Percentiles rank a stretch among this genome's conserved stretches.
Evolutionary conservation across 345 rosid species (phyloP).

Genomic region (Sonneratia alba): DNA sequence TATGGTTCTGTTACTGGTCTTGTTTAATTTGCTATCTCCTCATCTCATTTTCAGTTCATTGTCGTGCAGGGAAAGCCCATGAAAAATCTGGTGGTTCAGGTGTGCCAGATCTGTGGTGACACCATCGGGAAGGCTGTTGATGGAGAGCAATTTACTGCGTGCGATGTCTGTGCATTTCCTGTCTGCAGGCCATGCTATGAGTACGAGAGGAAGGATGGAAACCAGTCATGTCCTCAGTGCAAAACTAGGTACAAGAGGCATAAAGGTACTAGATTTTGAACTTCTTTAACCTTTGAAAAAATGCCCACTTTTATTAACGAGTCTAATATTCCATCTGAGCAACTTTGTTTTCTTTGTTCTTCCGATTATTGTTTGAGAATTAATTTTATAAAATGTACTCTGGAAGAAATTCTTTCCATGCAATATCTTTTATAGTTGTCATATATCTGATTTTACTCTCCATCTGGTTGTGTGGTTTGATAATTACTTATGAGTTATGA

Average conservation of each 20-base stretch:
- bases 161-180: slow-evolving; percentile 77
- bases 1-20: neutral
- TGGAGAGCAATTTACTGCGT: slow-evolving; percentile 73
- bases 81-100: slow-evolving; percentile 53
- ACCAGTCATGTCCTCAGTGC: slow-evolving; percentile 93
- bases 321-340: neutral
- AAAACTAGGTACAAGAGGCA: slow-evolving; percentile 85
- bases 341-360: neutral
- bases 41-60: neutral
- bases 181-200: slow-evolving; percentile 94
- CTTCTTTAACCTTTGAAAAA: neutral
- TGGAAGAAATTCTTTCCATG: neutral
- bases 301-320: neutral
- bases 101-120: slow-evolving; percentile 85
- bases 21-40: slow-evolving; percentile 1
- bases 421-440: neutral
- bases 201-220: slow-evolving; percentile 89
- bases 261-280: slow-evolving; percentile 34
- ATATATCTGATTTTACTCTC: neutral
- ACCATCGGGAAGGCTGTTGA: slow-evolving; percentile 51
- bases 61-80: slow-evolving; percentile 46
- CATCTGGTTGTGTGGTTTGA: too few species aligned
- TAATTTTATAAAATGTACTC: neutral
- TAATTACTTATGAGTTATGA: too few species aligned
- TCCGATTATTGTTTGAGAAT: neutral